A percentile compares a stretch with the other conserved stretches of the same genome.
Evolutionary conservation across 2,329 filamentous ascomycete species (phyloP).

Genomic region (Claviceps quebecensis): DNA sequence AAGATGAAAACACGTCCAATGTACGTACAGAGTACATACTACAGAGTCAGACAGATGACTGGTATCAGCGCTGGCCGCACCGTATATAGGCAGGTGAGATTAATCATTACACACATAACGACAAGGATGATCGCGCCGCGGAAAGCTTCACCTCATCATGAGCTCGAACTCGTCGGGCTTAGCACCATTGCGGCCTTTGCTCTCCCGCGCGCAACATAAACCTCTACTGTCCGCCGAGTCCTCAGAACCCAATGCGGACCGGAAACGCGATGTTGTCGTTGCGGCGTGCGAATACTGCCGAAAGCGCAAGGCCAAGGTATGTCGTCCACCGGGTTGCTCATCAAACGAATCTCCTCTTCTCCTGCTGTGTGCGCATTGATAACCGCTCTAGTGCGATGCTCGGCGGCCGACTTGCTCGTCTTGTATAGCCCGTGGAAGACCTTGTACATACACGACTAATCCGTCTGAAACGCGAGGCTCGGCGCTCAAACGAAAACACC

Average conservation of each 20-base stretch:
- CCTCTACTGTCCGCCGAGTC: not conserved
- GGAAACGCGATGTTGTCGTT: not conserved
- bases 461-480: not conserved
- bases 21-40: not conserved
- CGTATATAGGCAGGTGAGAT: not conserved
- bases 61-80: not conserved
- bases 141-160: not conserved
- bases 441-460: not conserved
- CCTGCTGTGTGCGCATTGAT: not conserved
- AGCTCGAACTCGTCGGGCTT: not conserved
- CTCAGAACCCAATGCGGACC: not conserved
- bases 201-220: not conserved
- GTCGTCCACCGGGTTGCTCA: too few relatives aligned
- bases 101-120: not conserved
- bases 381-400: not conserved
- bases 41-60: too few relatives aligned
- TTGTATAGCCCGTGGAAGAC: not conserved
- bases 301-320: conserved; percentile 1
- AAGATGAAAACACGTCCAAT: not conserved
- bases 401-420: not conserved
- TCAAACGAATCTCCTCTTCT: not conserved
- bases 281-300: conserved; percentile 1
- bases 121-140: not conserved
- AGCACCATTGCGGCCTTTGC: not conserved
- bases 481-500: not conserved